Conservation (phyloP, 495 filamentous ascomycete genomes). For the Sporormia fimetaria region DNA sequence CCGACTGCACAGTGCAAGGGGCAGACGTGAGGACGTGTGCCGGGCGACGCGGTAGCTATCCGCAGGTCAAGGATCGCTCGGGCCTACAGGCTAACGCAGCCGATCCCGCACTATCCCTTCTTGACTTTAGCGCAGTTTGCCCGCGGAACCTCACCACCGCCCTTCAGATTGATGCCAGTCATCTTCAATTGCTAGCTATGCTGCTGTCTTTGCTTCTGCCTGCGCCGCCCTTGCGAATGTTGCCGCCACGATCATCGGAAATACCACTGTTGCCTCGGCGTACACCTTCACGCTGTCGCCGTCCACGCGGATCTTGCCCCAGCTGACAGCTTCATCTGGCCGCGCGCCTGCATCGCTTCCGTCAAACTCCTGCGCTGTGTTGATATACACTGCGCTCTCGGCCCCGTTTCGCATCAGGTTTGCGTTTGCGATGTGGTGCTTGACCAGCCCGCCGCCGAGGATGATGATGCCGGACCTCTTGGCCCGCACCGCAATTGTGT, state of each 20-base stretch:
- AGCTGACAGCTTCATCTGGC: constrained; percentile 93
- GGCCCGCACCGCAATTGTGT: constrained; percentile 75
- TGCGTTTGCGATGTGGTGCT: constrained; percentile 96
- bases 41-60: too few species aligned
- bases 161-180: too few species aligned
- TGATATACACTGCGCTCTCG: constrained; percentile 91
- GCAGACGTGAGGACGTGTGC: too few species aligned
- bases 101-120: too few species aligned
- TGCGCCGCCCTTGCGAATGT: constrained; percentile 60
- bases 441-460: constrained; percentile 81
- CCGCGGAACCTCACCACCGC: too few species aligned
- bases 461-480: constrained; percentile 86
- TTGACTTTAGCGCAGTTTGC: too few species aligned
- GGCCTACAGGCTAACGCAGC: too few species aligned
- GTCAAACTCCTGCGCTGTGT: constrained; percentile 93
- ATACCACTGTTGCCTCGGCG: constrained; percentile 81
- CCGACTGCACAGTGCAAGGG: too few species aligned
- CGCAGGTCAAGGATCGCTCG: too few species aligned
- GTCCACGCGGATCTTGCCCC: constrained; percentile 91
- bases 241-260: constrained; percentile 88
- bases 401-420: constrained; percentile 95
- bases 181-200: neutral
- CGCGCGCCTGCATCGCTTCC: constrained; percentile 92
- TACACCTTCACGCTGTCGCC: constrained; percentile 88
- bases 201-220: neutral